Evolutionary conservation across 495 filamentous ascomycete species (phyloP), one percentile per base, ranked within the genome.

Genomic region (Podospora didyma): DNA sequence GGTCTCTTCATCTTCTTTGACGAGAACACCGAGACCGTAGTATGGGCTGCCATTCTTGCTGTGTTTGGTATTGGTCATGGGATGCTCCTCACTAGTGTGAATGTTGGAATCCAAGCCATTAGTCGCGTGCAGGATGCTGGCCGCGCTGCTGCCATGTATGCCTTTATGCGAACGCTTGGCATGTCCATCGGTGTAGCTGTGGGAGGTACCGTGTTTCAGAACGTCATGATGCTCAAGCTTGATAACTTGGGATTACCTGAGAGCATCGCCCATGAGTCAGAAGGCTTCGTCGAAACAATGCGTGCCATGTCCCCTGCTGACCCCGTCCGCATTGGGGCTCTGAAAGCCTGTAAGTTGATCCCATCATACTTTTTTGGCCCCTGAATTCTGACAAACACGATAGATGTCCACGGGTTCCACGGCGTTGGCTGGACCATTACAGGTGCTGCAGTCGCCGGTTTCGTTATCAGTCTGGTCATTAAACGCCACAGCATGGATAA

Each of bases 141-240:
- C 9, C 77, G 79, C 19, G 82, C 82, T 0, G 75, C 79, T 3
- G 77, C 77, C 57, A 79, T 86, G 66, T 84, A 85, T 53, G 76
- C 78, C 20, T 85, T 87, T 54, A 71, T 81, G 53, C 76, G 84
- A 2, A 76, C 78, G 0, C 74, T 84, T 65, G 86, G 85, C 14
- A 85, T 86, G 78, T 79, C 81, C 14, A 58, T 86, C 21, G 85
- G 85, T 6, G 75, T 89, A 12, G 84, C 83, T 14, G 71, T 87
- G 22, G 83, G 85, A 2, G 81, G 82, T 4, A 75, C 79, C n/a
- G 71, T 84, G 6, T 82, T 88, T 59, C 78, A 87, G 59, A 86
- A 83, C 56, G 65, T 75, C 53, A 79, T 81, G 69, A 70, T 68
- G 51, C 58, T 63, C 45, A 75, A 79, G 62, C 69, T 83, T 9